These are phyloP conservation scores for Yamadazyma conglobata DNA, from an alignment of 1,139 yeast genomes.

Conservation along the genomic window DNA sequence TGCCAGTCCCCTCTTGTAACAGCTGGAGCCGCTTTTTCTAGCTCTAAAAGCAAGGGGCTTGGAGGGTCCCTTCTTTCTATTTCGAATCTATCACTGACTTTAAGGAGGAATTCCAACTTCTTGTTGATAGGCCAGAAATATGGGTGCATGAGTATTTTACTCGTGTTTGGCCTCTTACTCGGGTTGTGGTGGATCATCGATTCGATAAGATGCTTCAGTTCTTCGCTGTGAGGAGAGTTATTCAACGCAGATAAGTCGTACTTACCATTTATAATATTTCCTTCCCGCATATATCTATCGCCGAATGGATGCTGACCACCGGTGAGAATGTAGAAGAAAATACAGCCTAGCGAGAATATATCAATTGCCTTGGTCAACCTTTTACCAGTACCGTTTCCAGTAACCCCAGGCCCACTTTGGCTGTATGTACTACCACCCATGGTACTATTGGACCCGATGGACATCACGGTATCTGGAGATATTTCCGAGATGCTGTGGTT, in stretches of 20 bases:
- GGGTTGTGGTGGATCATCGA: slow-evolving; percentile 75
- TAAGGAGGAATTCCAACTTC: slow-evolving; percentile 76
- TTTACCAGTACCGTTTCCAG: slow-evolving; percentile 29
- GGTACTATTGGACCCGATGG: slow-evolving; percentile 23
- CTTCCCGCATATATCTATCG: slow-evolving; percentile 80
- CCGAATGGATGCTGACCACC: slow-evolving; percentile 95
- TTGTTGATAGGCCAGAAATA: slow-evolving; percentile 78
- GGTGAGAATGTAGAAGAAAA: slow-evolving; percentile 80
- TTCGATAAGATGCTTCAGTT: slow-evolving; percentile 68
- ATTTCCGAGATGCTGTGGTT: slow-evolving; percentile 40
- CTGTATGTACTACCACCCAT: slow-evolving; percentile 3
- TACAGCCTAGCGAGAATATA: slow-evolving; percentile 92
- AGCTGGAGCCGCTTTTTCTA: slow-evolving; percentile 54
- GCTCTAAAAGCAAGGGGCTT: slow-evolving; percentile 52
- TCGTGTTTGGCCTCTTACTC: slow-evolving; percentile 67
- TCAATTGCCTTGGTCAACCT: slow-evolving; percentile 89
- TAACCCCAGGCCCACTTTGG: slow-evolving; percentile 3
- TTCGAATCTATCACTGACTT: slow-evolving; percentile 89
- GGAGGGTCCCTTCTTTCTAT: slow-evolving; percentile 87
- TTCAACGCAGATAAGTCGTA: slow-evolving; percentile 49
- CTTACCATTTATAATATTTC: slow-evolving; percentile 77
- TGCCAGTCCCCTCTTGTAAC: slow-evolving; percentile 79
- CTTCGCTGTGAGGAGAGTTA: slow-evolving; percentile 46
- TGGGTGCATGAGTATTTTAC: slow-evolving; percentile 73
- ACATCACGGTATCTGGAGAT: slow-evolving; percentile 40